Evolutionary conservation across 148 eudicot species (phyloP).

Genomic region (Rhododendron ferrugineum): DNA sequence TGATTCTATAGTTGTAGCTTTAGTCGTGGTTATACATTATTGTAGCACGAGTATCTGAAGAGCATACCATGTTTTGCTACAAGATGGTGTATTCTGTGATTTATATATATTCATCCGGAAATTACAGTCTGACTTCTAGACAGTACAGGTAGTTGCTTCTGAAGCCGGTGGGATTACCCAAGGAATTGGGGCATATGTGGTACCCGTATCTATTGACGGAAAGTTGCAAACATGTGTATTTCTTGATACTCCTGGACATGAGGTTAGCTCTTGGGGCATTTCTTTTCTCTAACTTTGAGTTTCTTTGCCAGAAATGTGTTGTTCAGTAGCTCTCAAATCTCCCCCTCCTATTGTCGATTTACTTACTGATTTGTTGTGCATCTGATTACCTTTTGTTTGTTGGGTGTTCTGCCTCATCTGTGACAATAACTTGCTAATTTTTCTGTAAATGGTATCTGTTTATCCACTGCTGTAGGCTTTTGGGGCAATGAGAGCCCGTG

Average conservation of each 20-base stretch:
- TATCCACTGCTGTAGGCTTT: constrained; percentile 57
- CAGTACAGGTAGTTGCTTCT: constrained; percentile 81
- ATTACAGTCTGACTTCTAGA: constrained; percentile 14
- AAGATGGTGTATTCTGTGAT: background rate
- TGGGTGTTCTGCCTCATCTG: background rate
- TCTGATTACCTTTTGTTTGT: constrained; percentile 3
- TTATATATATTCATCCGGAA: background rate
- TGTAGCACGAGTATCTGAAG: background rate
- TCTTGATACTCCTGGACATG: constrained; percentile 98
- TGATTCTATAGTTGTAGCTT: background rate
- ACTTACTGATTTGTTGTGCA: background rate
- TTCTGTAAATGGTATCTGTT: constrained; percentile 12
- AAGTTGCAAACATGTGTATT: constrained; percentile 72
- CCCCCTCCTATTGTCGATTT: background rate
- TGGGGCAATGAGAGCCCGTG: constrained; percentile 99
- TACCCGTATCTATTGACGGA: constrained; percentile 77
- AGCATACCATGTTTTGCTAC: background rate
- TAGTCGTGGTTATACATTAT: background rate
- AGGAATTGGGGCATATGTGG: constrained; percentile 97
- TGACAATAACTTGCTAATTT: background rate
- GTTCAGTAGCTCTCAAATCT: background rate
- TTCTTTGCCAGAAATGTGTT: constrained; percentile 7
- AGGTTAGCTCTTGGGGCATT: constrained; percentile 32
- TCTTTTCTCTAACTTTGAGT: constrained; percentile 5
- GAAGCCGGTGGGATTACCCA: constrained; percentile 99